These are phyloP conservation scores for Termitomyces titanicus DNA, from an alignment of 768 basidiomycete species.

Conservation along the genomic window DNA sequence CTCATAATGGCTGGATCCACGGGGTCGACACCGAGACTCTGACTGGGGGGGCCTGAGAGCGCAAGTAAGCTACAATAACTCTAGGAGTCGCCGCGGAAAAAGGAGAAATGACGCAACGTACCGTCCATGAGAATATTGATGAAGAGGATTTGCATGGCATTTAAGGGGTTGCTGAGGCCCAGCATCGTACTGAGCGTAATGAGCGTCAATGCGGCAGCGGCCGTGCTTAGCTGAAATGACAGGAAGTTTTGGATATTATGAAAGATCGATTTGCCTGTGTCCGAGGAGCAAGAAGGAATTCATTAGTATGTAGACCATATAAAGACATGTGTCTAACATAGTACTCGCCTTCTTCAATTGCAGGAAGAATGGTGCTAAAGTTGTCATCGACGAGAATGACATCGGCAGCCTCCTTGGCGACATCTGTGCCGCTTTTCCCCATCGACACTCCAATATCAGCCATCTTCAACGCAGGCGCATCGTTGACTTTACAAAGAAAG, in stretches of 20 bases:
- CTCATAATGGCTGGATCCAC: constrained; percentile 93
- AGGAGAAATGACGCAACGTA: constrained; percentile 23
- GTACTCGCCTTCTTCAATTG: constrained; percentile 81
- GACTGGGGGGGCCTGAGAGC: constrained; percentile 80
- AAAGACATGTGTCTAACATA: neutral
- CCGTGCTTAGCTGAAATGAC: constrained; percentile 95
- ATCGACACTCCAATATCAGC: constrained; percentile 97
- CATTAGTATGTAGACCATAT: constrained; percentile 5
- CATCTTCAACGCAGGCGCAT: constrained; percentile 96
- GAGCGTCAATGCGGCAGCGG: constrained; percentile 92
- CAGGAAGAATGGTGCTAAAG: constrained; percentile 91
- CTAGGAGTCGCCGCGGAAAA: constrained; percentile 1
- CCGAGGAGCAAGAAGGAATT: constrained; percentile 8
- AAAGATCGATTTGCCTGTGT: constrained; percentile 89
- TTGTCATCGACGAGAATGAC: constrained; percentile 97
- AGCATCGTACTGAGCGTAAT: constrained; percentile 94
- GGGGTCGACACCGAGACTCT: constrained; percentile 95
- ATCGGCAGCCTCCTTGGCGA: constrained; percentile 97
- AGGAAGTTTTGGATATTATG: constrained; percentile 99
- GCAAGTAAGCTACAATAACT: constrained; percentile 3
- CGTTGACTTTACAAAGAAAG: constrained; percentile 60
- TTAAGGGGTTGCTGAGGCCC: constrained; percentile 86
- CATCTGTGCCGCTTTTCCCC: constrained; percentile 98
- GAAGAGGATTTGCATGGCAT: constrained; percentile 99
- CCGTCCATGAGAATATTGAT: constrained; percentile 99